phyloP scores from a whole-genome alignment of 805 yeast genomes.

The Phaffomyces opuntiae region DNA sequence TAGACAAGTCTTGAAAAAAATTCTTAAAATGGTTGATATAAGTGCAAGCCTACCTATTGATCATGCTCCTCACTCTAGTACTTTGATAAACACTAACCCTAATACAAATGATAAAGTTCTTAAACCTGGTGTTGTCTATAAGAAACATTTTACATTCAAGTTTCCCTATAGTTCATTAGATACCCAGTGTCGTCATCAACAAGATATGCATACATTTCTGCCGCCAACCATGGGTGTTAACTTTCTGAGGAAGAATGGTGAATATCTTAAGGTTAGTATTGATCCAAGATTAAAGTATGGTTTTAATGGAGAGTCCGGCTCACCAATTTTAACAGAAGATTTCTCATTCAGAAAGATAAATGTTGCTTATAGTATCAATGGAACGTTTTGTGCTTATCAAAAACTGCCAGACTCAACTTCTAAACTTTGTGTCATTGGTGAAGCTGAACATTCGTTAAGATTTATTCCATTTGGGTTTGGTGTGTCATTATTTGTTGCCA shows the following conservation, averaged over 20 bases:
- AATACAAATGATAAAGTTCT: conserved; percentile 38
- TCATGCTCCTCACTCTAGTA: conserved; percentile 44
- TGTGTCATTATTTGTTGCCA: conserved; percentile 15
- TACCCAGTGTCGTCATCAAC: conserved; percentile 42
- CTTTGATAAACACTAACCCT: conserved; percentile 10
- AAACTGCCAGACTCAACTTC: conserved; percentile 17
- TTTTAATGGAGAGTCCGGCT: conserved; percentile 41
- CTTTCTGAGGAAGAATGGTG: conserved; percentile 24
- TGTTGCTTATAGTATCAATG: conserved; percentile 48
- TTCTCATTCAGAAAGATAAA: conserved; percentile 39
- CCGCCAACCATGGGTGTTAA: conserved; percentile 38
- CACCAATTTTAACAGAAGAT: conserved; percentile 48
- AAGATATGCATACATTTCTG: conserved; percentile 29
- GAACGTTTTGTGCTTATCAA: conserved; percentile 43
- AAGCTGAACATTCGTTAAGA: conserved; percentile 30
- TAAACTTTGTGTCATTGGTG: conserved; percentile 27
- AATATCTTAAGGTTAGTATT: conserved; percentile 25
- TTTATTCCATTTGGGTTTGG: conserved; percentile 34
- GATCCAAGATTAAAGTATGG: conserved; percentile 41
- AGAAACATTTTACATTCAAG: conserved; percentile 52
- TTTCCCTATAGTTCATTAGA: conserved; percentile 49
- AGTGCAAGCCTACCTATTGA: conserved; percentile 44
- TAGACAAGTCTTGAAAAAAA: conserved; percentile 36
- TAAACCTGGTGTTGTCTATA: conserved; percentile 42
- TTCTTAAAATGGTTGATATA: conserved; percentile 53